Percentiles rank a stretch among this genome's conserved stretches.
Evolutionary conservation across 169 alveolate species (phyloP).

Genomic region (Eimeria maxima): DNA sequence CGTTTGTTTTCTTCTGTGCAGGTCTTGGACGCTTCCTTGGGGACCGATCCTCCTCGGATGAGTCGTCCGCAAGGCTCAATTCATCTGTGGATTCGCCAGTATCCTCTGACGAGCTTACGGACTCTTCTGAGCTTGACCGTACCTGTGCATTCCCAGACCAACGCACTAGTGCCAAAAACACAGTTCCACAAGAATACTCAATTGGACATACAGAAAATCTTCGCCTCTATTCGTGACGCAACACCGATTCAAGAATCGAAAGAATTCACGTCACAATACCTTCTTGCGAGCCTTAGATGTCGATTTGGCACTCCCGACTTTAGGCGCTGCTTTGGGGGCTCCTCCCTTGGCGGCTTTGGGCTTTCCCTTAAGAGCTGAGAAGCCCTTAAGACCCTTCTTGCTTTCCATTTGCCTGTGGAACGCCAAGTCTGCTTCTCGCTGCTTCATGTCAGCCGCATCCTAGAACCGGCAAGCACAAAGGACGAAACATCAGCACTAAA

Average conservation of each 20-base stretch:
- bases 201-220: background rate
- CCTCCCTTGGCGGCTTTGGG: constrained; percentile 37
- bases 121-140: constrained; percentile 57
- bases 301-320: constrained; percentile 76
- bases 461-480: background rate
- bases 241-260: background rate
- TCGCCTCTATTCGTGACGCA: background rate
- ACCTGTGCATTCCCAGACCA: constrained; percentile 26
- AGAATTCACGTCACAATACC: background rate
- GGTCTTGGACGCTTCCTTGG: constrained; percentile 12
- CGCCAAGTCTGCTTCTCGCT: constrained; percentile 68
- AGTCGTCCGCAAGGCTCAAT: constrained; percentile 36
- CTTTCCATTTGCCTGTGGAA: constrained; percentile 56
- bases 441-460: constrained; percentile 68
- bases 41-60: constrained; percentile 70
- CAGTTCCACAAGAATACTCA: background rate
- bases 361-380: constrained; percentile 66
- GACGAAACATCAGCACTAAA: background rate
- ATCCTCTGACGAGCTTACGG: constrained; percentile 40
- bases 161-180: background rate
- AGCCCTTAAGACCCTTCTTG: constrained; percentile 70
- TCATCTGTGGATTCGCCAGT: constrained; percentile 54
- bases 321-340: constrained; percentile 52
- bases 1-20: constrained; percentile 30
- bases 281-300: constrained; percentile 55